These are phyloP conservation scores for Cryptococcus sp. DNA, from an alignment of 1,284 basidiomycete species.

Conservation along the genomic window DNA sequence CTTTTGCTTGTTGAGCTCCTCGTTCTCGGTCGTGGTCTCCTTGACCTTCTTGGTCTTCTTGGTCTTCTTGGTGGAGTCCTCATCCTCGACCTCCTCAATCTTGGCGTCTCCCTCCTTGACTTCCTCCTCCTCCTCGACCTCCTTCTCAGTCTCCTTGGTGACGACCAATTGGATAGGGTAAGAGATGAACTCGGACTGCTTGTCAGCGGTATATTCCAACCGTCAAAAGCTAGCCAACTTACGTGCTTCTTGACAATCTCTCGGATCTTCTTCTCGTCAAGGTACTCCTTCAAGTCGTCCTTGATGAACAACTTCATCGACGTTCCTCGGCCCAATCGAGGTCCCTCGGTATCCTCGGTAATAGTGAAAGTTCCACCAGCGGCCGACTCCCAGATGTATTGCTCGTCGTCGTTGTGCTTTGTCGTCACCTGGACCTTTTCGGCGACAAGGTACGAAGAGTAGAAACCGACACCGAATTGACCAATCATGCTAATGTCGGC, in stretches of 20 bases:
- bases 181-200: slow-evolving; percentile 92
- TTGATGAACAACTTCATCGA: slow-evolving; percentile 94
- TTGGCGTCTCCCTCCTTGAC: slow-evolving; percentile 62
- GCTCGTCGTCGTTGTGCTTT: slow-evolving; percentile 99
- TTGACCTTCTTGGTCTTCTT: slow-evolving; percentile 99
- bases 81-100: slow-evolving; percentile 74
- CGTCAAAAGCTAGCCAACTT: slow-evolving; percentile 11
- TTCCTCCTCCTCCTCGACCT: slow-evolving; percentile 72
- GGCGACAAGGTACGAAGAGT: slow-evolving; percentile 98
- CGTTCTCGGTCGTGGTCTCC: slow-evolving; percentile 80
- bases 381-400: slow-evolving; percentile 99
- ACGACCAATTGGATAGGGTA: slow-evolving; percentile 99
- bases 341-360: slow-evolving; percentile 85
- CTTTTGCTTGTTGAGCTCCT: slow-evolving; percentile 99
- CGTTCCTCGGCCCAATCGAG: slow-evolving; percentile 87
- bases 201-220: neutral
- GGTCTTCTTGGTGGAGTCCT: slow-evolving; percentile 57
- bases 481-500: slow-evolving; percentile 81
- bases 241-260: slow-evolving; percentile 99
- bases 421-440: slow-evolving; percentile 98
- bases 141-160: slow-evolving; percentile 99
- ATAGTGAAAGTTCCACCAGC: slow-evolving; percentile 99
- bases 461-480: slow-evolving; percentile 92
- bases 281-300: slow-evolving; percentile 98
- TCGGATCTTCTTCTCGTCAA: slow-evolving; percentile 99